Evolutionary conservation across 139 green algal genomes (phyloP).

Genomic region (Chlamydomonas incerta): DNA sequence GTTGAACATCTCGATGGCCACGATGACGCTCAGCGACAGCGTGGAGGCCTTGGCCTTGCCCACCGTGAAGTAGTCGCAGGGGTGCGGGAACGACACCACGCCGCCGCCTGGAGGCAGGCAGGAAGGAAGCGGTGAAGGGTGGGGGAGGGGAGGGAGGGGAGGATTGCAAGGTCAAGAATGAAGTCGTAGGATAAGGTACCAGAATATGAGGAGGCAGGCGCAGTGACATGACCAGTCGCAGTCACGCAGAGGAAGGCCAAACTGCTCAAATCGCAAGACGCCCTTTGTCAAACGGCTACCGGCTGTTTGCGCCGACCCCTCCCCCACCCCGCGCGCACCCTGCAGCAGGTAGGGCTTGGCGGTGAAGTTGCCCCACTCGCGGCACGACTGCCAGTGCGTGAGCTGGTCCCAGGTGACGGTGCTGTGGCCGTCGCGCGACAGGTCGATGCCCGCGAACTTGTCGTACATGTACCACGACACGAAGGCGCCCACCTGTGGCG

Average conservation of each 20-base stretch:
- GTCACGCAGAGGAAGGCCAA: too few relatives aligned
- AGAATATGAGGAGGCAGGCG: too few relatives aligned
- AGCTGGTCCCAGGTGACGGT: slow-evolving; percentile 94
- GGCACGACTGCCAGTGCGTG: slow-evolving; percentile 90
- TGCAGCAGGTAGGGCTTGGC: slow-evolving; percentile 64
- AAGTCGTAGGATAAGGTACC: too few relatives aligned
- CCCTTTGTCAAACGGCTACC: too few relatives aligned
- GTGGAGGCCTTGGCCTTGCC: slow-evolving; percentile 96
- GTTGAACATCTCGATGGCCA: slow-evolving; percentile 99
- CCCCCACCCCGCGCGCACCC: not conserved
- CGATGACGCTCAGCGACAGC: slow-evolving; percentile 95
- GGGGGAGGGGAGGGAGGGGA: slow-evolving; percentile 8
- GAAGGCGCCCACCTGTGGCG: slow-evolving; percentile 92
- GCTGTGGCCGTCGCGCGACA: slow-evolving; percentile 91
- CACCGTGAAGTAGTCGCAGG: slow-evolving; percentile 95
- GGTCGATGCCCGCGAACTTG: slow-evolving; percentile 79
- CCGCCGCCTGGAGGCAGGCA: slow-evolving; percentile 14
- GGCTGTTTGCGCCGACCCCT: too few relatives aligned
- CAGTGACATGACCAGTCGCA: too few relatives aligned
- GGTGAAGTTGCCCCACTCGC: slow-evolving; percentile 84
- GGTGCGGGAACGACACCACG: slow-evolving; percentile 74
- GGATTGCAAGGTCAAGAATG: too few relatives aligned
- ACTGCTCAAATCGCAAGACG: too few relatives aligned
- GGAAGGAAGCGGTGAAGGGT: slow-evolving; percentile 28
- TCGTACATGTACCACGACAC: slow-evolving; percentile 93